Base-by-base conservation (phyloP, 139 green algal genomes). In the Spirogloea muscicola region DNA sequence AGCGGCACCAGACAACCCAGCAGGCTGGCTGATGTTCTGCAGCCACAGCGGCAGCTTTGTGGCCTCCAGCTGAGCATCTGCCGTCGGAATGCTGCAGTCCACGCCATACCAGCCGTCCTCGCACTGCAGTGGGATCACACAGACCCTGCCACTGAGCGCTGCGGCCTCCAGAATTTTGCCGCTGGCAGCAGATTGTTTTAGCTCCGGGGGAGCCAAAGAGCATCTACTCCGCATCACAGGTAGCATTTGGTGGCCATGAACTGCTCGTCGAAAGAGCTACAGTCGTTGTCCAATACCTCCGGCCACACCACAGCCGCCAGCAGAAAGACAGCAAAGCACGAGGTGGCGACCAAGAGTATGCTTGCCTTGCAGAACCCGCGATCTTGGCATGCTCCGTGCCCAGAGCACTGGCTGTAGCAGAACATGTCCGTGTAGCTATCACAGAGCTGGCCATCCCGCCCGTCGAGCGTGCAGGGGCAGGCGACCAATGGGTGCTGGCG, bases 301-400 rank as follows among this genome's bases (percentile, higher is more conserved):
- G 21, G 21, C 21, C 46, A 55, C 21, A 21, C 46, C 21, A 55
- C 21, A 55, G 21, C 46, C 46, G 21, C 21, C 46, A 21, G 21
- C 46, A 31, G 21, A 31, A 55, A 21, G 21, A 31, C 46, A 55
- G 46, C 46, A 55, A 55, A 21, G 21, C 7, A 62, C 7, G 40
- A 62, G 52, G 7, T 39, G 52, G 2, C 65, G n/a, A n/a, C n/a
- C n/a, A n/a, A n/a, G n/a, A n/a, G n/a, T n/a, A n/a, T n/a, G n/a
- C n/a, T n/a, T n/a, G 64, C 67, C 67, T 76, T 48, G 33, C 67
- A 76, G 67, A 52, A 59, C 10, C 67, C 67, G 29, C 39, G 43
- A 4, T n/a, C n/a, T n/a, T 58, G 16, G 49, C 67, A 76, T 2
- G 5, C 31, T 3, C 67, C 67, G 29, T 68, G 67, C 2, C 49